Evolutionary conservation across 2,329 filamentous ascomycete genomes (phyloP).

Genomic region (Sarocladiaceae sp.): DNA sequence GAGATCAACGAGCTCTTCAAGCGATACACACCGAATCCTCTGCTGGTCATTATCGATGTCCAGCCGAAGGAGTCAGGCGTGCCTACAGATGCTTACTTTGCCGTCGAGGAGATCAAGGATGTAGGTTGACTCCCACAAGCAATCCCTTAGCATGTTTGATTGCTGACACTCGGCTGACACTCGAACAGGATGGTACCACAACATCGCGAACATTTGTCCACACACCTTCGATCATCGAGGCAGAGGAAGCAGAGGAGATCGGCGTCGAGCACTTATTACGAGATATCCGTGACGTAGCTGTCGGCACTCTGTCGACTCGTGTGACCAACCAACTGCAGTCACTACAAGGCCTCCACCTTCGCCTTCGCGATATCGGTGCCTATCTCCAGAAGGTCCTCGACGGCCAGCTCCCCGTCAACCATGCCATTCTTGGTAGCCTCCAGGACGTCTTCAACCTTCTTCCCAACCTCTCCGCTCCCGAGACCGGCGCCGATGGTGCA

Average conservation of each 20-base stretch:
- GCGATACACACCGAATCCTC: slow-evolving; percentile 92
- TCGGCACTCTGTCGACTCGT: slow-evolving; percentile 91
- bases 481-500: slow-evolving; percentile 31
- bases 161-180: not conserved
- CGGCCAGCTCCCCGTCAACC: slow-evolving; percentile 89
- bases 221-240: slow-evolving; percentile 96
- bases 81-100: slow-evolving; percentile 98
- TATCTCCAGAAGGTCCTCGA: slow-evolving; percentile 97
- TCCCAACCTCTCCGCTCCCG: slow-evolving; percentile 87
- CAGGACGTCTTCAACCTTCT: slow-evolving; percentile 99
- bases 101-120: slow-evolving; percentile 99
- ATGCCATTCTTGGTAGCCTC: slow-evolving; percentile 95
- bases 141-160: not conserved
- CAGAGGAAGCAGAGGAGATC: slow-evolving; percentile 98
- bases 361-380: slow-evolving; percentile 88
- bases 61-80: slow-evolving; percentile 97
- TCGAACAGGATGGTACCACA: slow-evolving; percentile 81
- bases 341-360: slow-evolving; percentile 89
- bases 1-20: slow-evolving; percentile 99
- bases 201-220: slow-evolving; percentile 97
- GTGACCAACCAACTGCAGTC: slow-evolving; percentile 98
- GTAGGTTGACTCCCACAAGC: slow-evolving; percentile 50
- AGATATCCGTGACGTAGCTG: slow-evolving; percentile 96
- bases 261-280: slow-evolving; percentile 96
- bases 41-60: slow-evolving; percentile 97